A percentile compares a stretch with the other conserved stretches of the same genome.
These are phyloP conservation scores for Detonula confervacea DNA, from an alignment of 352 stramenopile species.

Conservation along the genomic window DNA sequence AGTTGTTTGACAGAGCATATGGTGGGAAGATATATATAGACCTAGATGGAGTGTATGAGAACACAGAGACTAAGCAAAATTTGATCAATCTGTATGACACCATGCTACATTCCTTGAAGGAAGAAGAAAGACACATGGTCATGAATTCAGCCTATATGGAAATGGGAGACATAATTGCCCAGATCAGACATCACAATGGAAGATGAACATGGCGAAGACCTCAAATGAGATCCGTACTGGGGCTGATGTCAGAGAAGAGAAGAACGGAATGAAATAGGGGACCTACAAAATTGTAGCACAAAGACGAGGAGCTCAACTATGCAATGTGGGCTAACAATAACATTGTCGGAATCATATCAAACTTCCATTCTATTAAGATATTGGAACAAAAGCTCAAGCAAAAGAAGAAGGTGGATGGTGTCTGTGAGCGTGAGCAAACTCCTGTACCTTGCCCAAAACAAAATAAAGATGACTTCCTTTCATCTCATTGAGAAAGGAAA, in stretches of 20 bases:
- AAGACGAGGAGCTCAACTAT: constrained; percentile 3
- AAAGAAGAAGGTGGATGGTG: background rate
- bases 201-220: constrained; percentile 33
- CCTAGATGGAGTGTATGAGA: background rate
- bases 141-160: constrained; percentile 24
- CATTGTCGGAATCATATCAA: constrained; percentile 4
- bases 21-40: background rate
- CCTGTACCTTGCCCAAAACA: background rate
- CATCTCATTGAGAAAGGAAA: background rate
- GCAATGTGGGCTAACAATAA: constrained; percentile 36
- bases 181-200: constrained; percentile 21
- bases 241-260: background rate
- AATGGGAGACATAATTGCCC: constrained; percentile 29
- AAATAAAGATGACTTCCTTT: background rate
- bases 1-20: background rate
- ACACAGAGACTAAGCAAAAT: constrained; percentile 22
- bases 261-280: constrained; percentile 14
- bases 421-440: background rate
- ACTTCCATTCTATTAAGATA: background rate
- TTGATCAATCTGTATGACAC: constrained; percentile 26
- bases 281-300: constrained; percentile 26
- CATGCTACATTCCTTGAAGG: constrained; percentile 30
- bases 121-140: background rate
- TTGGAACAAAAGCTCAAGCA: background rate
- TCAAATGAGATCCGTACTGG: constrained; percentile 6